A percentile compares a stretch with the other conserved stretches of the same genome.
Conservation (phyloP, 345 rosid genomes). For the Xanthoceras sorbifolium region DNA sequence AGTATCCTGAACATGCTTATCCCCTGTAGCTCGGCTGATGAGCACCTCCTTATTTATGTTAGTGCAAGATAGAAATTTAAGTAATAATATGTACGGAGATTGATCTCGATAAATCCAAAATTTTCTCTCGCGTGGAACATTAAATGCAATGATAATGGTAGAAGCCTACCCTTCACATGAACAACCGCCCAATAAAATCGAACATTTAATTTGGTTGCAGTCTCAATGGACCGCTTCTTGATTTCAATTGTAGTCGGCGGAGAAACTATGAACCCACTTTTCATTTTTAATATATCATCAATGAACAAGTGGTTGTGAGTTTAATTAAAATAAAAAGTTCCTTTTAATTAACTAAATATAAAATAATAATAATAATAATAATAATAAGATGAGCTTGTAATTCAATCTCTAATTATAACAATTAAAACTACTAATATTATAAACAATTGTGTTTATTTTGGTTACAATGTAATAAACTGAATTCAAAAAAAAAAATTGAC, state of each 20-base stretch:
- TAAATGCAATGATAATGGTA: not conserved
- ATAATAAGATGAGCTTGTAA: not conserved
- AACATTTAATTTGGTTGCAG: constrained; percentile 12
- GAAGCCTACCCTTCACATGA: constrained; percentile 16
- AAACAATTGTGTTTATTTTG: no score
- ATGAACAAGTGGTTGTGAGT: not conserved
- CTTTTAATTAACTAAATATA: not conserved
- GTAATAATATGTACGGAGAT: no score
- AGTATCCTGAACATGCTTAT: no score
- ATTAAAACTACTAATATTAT: no score
- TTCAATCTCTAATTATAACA: not conserved
- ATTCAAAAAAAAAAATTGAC: no score
- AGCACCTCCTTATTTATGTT: no score
- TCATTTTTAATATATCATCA: constrained; percentile 7
- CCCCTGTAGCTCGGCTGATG: no score
- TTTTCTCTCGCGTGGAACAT: not conserved
- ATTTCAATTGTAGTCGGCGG: not conserved
- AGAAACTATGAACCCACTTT: not conserved
- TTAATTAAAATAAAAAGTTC: not conserved
- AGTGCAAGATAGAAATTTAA: no score
- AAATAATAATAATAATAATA: not conserved
- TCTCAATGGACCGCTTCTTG: not conserved
- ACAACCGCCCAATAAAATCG: constrained; percentile 21
- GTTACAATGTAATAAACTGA: no score
- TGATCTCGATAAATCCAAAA: no score